A percentile compares a stretch with the other conserved stretches of the same genome.
Evolutionary conservation across 2,329 filamentous ascomycete genomes (phyloP).

Genomic region (Sporothrix pseudoabietina): DNA sequence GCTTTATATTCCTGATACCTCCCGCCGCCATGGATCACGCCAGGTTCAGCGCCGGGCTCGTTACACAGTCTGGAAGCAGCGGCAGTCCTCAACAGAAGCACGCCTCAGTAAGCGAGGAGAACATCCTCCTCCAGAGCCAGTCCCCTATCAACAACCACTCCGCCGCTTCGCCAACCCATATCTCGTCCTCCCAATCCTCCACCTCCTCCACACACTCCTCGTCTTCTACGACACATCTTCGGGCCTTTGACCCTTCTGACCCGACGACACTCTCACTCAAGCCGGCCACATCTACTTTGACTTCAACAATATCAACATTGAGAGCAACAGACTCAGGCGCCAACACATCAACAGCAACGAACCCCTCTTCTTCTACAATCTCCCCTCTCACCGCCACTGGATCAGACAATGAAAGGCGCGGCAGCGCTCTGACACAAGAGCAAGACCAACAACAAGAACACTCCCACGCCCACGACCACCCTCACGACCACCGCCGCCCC

Average conservation of each 20-base stretch:
- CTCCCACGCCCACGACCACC: neutral
- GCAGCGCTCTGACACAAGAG: constrained; percentile 22
- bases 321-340: neutral
- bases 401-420: constrained; percentile 16
- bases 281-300: constrained; percentile 2
- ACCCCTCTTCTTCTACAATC: neutral
- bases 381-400: neutral
- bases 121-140: neutral
- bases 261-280: constrained; percentile 29
- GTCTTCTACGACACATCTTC: constrained; percentile 26
- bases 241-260: constrained; percentile 30
- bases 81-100: constrained; percentile 17
- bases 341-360: constrained; percentile 3
- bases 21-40: constrained; percentile 33
- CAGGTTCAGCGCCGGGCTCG: constrained; percentile 28
- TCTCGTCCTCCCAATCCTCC: constrained; percentile 23
- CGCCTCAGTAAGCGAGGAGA: constrained; percentile 25
- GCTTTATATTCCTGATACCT: constrained; percentile 6
- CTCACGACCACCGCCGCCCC: constrained; percentile 50
- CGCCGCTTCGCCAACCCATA: neutral
- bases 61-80: constrained; percentile 22
- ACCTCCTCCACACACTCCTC: constrained; percentile 15
- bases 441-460: neutral
- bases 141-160: neutral
- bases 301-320: neutral